Base-by-base conservation (phyloP, 768 basidiomycete species). In the Tricholoma sp. region DNA sequence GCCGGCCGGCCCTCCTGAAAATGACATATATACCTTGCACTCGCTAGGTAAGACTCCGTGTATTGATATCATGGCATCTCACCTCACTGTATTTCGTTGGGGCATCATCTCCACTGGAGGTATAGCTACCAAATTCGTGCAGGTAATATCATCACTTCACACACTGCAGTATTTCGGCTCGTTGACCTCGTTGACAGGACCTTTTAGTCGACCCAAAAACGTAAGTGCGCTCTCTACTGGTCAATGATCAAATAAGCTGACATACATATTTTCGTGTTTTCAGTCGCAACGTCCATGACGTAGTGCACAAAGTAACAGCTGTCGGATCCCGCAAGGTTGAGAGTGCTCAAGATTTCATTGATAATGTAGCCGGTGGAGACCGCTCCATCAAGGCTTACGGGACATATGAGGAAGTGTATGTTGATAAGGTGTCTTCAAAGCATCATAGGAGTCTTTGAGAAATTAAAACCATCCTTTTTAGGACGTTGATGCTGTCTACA, bases 21-120 rank as follows among this genome's bases (percentile, higher is more conserved):
- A 24, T 24, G 24, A 24, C 24, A 24, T 24, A 24, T 24, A 24
- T 24, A 24, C 24, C 24, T 24, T 24, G 24, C n/a, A 24, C 24
- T 45, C 3, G n/a, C n/a, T 45, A 9, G 12, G 20, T 24, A 11
- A 12, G 13, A 13, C 13, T 13, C 11, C 24, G 13, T 15, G 45
- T 7, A 15, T 13, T 47, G 28, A 29, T 42, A 32, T 54, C 34
- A 76, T 76, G 74, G 59, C 71, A 47, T 59, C 57, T 15, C 69
- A 71, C 59, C 73, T 76, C 1, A 71, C 76, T 48, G 73, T 73
- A 15, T 69, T 92, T 53, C 82, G 82, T 54, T 94, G 92, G 93
- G 92, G 93, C 15, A 89, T 94, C 60, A 87, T 96, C 59, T 89
- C 91, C 11, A 92, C 91, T 1, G 91, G 90, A 31, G 65, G 68